These are phyloP conservation scores for Lomentospora prolificans DNA, from an alignment of 2,329 filamentous ascomycete species.

Conservation along the genomic window DNA sequence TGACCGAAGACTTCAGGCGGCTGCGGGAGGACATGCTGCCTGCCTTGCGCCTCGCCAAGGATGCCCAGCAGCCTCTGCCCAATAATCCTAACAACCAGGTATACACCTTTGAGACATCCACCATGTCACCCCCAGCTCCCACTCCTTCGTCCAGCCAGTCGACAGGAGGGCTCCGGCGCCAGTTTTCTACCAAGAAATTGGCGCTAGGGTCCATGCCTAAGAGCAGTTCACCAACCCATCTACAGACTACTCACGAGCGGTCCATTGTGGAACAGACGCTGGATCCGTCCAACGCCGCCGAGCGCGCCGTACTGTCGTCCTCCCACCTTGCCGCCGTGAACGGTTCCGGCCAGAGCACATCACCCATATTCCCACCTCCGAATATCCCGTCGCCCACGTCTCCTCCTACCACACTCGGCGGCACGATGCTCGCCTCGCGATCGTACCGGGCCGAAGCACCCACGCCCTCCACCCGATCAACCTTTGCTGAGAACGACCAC, in stretches of 20 bases:
- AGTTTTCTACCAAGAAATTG: slow-evolving; percentile 63
- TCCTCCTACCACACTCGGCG: slow-evolving; percentile 41
- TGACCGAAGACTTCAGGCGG: slow-evolving; percentile 81
- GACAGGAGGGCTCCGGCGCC: slow-evolving; percentile 52
- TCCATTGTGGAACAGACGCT: slow-evolving; percentile 53
- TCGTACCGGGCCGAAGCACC: slow-evolving; percentile 50
- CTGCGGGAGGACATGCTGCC: slow-evolving; percentile 87
- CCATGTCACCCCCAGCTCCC: slow-evolving; percentile 44
- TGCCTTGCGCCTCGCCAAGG: slow-evolving; percentile 81
- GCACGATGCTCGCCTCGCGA: slow-evolving; percentile 49
- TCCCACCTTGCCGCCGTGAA: slow-evolving; percentile 64
- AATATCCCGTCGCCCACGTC: slow-evolving; percentile 63
- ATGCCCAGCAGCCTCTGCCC: slow-evolving; percentile 80
- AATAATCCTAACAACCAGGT: slow-evolving; percentile 27
- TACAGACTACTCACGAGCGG: slow-evolving; percentile 59
- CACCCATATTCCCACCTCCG: slow-evolving; percentile 48
- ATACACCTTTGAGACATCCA: slow-evolving; percentile 39
- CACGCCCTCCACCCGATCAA: slow-evolving; percentile 41
- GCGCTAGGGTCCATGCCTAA: slow-evolving; percentile 60
- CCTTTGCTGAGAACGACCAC: slow-evolving; percentile 41
- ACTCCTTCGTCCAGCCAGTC: slow-evolving; percentile 42
- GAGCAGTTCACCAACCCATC: slow-evolving; percentile 63
- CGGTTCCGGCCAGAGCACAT: slow-evolving; percentile 46
- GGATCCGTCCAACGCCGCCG: slow-evolving; percentile 59
- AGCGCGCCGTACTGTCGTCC: slow-evolving; percentile 56